Conservation (phyloP, 768 basidiomycete species). For the Boletellus ananiceps region DNA sequence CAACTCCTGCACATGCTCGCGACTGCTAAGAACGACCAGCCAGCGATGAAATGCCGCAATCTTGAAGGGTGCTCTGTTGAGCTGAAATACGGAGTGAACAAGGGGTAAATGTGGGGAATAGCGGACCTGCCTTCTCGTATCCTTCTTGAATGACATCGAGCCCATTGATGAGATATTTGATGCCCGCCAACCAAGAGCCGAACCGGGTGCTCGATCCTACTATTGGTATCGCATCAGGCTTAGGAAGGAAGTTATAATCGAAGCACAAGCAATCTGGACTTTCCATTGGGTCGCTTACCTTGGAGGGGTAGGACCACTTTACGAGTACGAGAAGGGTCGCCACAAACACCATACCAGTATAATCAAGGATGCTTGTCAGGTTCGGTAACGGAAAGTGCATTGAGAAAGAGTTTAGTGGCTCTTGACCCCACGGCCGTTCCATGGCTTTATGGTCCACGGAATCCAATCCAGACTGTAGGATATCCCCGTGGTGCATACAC, state of each 20-base stretch:
- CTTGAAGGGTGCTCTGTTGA: background rate
- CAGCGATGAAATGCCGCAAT: background rate
- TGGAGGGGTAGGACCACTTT: too few species aligned
- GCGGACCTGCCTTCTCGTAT: background rate
- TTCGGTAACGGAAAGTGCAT: background rate
- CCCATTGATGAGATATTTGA: background rate
- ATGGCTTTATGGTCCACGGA: too few species aligned
- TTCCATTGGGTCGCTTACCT: too few species aligned
- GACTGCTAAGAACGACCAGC: background rate
- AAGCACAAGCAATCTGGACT: too few species aligned
- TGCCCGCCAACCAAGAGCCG: background rate
- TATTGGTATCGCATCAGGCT: background rate
- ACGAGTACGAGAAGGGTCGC: background rate
- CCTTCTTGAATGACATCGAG: background rate
- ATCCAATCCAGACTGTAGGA: too few species aligned
- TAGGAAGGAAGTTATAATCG: too few species aligned
- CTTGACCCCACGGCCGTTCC: too few species aligned
- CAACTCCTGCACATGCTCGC: background rate
- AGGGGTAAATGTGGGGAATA: background rate
- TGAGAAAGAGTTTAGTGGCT: background rate
- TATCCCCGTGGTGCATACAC: too few species aligned
- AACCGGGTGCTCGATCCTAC: background rate
- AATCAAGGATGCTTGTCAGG: background rate
- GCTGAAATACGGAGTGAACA: background rate
- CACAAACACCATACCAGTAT: background rate